A percentile compares a stretch with the other conserved stretches of the same genome.
phyloP scores from a whole-genome alignment of 1,139 yeast species.

The Spencermartinsiella ligniputridi region DNA sequence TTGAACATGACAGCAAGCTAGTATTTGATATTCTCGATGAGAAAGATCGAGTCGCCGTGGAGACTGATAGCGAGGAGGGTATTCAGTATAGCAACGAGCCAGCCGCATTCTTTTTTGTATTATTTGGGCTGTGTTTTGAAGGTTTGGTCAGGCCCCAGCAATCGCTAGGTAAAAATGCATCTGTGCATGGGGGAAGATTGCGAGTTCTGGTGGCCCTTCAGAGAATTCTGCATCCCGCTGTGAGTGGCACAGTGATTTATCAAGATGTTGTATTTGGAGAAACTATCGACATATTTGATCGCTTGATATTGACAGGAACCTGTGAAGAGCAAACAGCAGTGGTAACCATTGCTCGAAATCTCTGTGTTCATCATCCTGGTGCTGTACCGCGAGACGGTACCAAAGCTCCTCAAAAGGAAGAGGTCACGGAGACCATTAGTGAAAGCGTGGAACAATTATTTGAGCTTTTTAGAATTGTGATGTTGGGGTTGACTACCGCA shows the following conservation, averaged over 20 bases:
- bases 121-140: conserved; percentile 83
- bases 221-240: conserved; percentile 53
- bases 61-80: conserved; percentile 20
- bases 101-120: conserved; percentile 69
- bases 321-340: conserved; percentile 49
- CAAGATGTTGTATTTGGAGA: conserved; percentile 71
- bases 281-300: conserved; percentile 67
- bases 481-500: conserved; percentile 56
- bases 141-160: conserved; percentile 47
- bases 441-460: conserved; percentile 72
- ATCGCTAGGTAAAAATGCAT: conserved; percentile 16
- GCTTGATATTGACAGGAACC: conserved; percentile 61
- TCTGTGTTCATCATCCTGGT: conserved; percentile 39
- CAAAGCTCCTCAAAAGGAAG: conserved; percentile 27
- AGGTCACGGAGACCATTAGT: conserved; percentile 39
- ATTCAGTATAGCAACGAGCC: conserved; percentile 48
- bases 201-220: conserved; percentile 52
- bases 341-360: conserved; percentile 51
- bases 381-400: conserved; percentile 14
- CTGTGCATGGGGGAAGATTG: conserved; percentile 28
- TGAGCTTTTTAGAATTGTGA: conserved; percentile 70
- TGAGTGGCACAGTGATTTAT: conserved; percentile 58
- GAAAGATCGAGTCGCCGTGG: conserved; percentile 22
- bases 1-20: conserved; percentile 47
- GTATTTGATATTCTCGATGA: conserved; percentile 43